Base-by-base conservation (phyloP, 306 rosid genomes). In the Lithocarpus polystachyus region DNA sequence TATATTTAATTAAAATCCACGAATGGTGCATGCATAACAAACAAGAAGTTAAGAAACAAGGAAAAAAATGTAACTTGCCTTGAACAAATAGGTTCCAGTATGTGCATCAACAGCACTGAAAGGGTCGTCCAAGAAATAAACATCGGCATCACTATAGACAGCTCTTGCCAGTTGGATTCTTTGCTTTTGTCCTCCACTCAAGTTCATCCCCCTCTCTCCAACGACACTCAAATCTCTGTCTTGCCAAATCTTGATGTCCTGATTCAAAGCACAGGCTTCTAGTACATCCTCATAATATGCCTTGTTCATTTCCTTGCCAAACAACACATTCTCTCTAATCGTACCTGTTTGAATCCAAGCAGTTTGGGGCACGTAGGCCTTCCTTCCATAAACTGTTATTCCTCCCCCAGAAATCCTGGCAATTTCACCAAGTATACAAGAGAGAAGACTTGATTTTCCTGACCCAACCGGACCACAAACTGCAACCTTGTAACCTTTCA, bases 281-380 rank as follows among this genome's bases (percentile, higher is more conserved):
- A 94, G 62, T 71, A 94, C 97, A 65, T 81, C 78, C 71, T 89
- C 93, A 45, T 91, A 94, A 7, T 80, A 82, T 15, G 68, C 89
- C 56, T 40, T 20, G 0, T 86, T 79, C 90, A 94, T 92, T 79
- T 87, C 20, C 89, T 77, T 89, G 28, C 97, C 99, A 82, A 94
- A 94, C 82, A 94, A n/a, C 12, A 94, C 86, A 75, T 94, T 94
- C 20, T 94, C 97, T 79, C 95, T 92, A 19, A 94, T 57, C 5
- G 97, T 91, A 74, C 97, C 97, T 2, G 97, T 86, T 73, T 92
- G 97, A 77, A 94, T 94, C 99, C 99, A 94, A 17, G 99, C 89
- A 86, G 92, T 91, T 77, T 94, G 99, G 1, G 99, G 95, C 33
- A 92, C 97, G 87, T 86, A 94, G 80, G 97, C 91, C 79, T 78